A percentile compares a stretch with the other conserved stretches of the same genome.
phyloP scores from a whole-genome alignment of 352 stramenopile genomes.

The Phytopythium litorale region DNA sequence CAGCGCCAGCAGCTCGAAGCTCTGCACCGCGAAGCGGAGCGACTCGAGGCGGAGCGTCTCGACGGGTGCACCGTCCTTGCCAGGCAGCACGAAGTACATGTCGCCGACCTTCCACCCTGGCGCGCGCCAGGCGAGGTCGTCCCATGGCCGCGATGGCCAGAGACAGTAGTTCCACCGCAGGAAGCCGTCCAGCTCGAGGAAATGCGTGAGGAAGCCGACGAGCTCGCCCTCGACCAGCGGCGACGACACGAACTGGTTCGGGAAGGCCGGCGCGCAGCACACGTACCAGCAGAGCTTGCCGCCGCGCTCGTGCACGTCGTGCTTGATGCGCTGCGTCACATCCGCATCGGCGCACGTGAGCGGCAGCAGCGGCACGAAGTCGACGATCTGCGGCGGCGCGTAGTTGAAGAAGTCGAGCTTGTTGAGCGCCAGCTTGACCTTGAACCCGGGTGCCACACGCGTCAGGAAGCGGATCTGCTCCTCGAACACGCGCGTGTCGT shows the following conservation, averaged over 20 bases:
- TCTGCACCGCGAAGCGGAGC: conserved; percentile 63
- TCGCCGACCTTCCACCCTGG: conserved; percentile 71
- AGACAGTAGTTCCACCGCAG: conserved; percentile 83
- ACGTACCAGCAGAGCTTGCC: conserved; percentile 78
- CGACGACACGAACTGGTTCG: conserved; percentile 80
- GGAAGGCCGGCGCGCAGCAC: conserved; percentile 63
- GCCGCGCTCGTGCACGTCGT: conserved; percentile 49
- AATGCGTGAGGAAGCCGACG: conserved; percentile 72
- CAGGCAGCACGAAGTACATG: conserved; percentile 83
- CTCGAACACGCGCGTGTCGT: conserved; percentile 48
- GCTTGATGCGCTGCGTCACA: conserved; percentile 42
- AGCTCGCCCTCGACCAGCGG: conserved; percentile 68
- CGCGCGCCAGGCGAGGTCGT: conserved; percentile 56
- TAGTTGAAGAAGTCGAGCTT: conserved; percentile 69
- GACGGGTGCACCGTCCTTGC: conserved; percentile 50
- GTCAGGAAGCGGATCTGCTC: conserved; percentile 63
- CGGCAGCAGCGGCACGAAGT: conserved; percentile 68
- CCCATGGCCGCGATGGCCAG: conserved; percentile 57
- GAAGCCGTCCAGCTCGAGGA: conserved; percentile 76
- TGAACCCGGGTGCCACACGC: conserved; percentile 56
- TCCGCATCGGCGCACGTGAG: conserved; percentile 63
- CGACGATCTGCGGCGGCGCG: conserved; percentile 57
- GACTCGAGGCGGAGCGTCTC: conserved; percentile 71
- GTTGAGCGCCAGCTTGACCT: conserved; percentile 74
- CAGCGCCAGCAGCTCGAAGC: conserved; percentile 55